Percentiles rank a stretch among this genome's conserved stretches.
These are phyloP conservation scores for Sporisorium scitamineum DNA, from an alignment of 1,284 basidiomycete genomes.

Conservation along the genomic window DNA sequence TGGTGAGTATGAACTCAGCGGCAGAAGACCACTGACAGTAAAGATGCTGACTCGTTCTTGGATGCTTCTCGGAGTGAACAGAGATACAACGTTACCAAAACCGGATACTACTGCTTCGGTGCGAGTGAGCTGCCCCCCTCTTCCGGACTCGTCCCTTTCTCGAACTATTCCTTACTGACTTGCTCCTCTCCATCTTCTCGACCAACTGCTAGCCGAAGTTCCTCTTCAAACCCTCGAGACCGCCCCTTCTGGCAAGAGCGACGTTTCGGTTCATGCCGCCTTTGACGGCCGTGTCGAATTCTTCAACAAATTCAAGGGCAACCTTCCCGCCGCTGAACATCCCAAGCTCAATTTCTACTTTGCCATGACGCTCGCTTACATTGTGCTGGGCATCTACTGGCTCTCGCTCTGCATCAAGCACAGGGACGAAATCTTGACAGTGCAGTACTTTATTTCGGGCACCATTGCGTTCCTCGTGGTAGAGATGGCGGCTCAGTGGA, in stretches of 20 bases:
- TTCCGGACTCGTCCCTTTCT: background rate
- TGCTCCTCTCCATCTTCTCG: background rate
- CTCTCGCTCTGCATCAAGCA: constrained; percentile 85
- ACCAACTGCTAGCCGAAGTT: constrained; percentile 76
- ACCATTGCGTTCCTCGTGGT: constrained; percentile 88
- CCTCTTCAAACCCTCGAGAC: constrained; percentile 78
- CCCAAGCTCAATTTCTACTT: constrained; percentile 98
- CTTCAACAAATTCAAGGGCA: constrained; percentile 87
- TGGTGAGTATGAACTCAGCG: constrained; percentile 18
- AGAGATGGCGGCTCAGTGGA: constrained; percentile 82
- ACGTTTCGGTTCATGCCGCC: constrained; percentile 74
- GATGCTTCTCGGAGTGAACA: constrained; percentile 9
- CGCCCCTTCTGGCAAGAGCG: constrained; percentile 1
- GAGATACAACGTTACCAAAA: constrained; percentile 81
- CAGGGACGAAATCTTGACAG: constrained; percentile 75
- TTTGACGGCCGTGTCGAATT: constrained; percentile 87
- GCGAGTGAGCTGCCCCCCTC: constrained; percentile 68
- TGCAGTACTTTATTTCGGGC: constrained; percentile 91
- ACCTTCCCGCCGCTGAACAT: constrained; percentile 91
- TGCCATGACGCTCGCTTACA: constrained; percentile 82
- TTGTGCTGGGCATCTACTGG: constrained; percentile 80
- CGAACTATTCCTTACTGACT: background rate
- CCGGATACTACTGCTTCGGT: constrained; percentile 96
- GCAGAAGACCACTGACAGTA: background rate
- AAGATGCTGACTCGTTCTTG: constrained; percentile 6